Conservation (phyloP, 352 stramenopile genomes). For the Globisporangium mamillatum region DNA sequence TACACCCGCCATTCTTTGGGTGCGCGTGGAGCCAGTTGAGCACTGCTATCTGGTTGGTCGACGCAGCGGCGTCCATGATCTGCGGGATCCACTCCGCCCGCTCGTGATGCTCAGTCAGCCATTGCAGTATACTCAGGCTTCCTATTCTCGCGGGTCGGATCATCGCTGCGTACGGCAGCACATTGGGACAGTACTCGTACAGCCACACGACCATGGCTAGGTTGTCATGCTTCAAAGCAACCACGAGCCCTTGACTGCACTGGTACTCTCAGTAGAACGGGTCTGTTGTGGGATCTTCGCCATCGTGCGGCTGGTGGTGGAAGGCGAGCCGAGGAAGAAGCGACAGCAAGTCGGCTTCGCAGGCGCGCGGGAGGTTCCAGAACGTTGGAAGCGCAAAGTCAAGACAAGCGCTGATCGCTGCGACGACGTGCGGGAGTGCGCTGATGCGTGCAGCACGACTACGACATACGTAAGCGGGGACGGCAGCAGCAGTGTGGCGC, state of each 20-base stretch:
- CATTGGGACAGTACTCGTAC: not conserved
- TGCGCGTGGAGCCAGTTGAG: not conserved
- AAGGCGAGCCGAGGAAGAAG: not conserved
- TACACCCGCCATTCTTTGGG: not conserved
- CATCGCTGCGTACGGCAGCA: not conserved
- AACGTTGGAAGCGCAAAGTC: not conserved
- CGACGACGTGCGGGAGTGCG: not conserved
- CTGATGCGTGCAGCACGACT: not conserved
- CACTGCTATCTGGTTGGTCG: not conserved
- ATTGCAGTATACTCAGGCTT: not conserved
- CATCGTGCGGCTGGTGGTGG: not conserved
- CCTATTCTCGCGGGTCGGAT: not conserved
- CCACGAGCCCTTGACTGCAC: not conserved
- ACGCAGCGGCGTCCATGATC: constrained; percentile 3
- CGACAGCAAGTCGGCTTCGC: not conserved
- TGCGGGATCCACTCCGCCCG: not conserved
- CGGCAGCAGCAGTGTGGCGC: no score
- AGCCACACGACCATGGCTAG: not conserved
- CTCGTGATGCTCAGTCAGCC: not conserved
- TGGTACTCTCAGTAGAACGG: not conserved
- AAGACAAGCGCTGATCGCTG: not conserved
- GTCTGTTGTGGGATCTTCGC: not conserved
- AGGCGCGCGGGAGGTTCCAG: not conserved
- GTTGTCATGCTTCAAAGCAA: not conserved
- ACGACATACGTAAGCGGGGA: not conserved